Percentiles rank a stretch among this genome's conserved stretches.
These are phyloP conservation scores for Suhomyces terraborum DNA, from an alignment of 1,139 yeast species.

Conservation along the genomic window DNA sequence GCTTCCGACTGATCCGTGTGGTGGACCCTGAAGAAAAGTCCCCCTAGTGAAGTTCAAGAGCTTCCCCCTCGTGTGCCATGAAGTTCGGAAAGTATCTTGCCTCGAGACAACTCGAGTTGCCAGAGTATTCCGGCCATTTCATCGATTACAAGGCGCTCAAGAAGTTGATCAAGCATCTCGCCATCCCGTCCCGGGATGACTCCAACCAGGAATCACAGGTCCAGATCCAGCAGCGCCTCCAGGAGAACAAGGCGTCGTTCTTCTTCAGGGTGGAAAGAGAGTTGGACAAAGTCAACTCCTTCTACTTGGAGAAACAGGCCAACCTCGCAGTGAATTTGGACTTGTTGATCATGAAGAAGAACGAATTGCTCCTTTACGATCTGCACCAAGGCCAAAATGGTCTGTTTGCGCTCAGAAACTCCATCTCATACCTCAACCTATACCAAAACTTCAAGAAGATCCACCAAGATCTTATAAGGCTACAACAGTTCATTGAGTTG, in stretches of 20 bases:
- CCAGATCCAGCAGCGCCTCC: conserved; percentile 62
- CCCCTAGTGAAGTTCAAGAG: too few relatives aligned
- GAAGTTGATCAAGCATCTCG: conserved; percentile 71
- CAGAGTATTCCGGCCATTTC: conserved; percentile 91
- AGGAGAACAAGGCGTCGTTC: conserved; percentile 90
- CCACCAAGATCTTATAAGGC: conserved; percentile 80
- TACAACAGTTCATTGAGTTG: conserved; percentile 90
- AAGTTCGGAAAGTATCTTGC: conserved; percentile 96
- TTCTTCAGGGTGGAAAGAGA: conserved; percentile 93
- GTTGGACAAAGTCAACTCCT: conserved; percentile 87
- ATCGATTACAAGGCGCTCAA: conserved; percentile 92
- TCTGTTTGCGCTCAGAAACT: conserved; percentile 37
- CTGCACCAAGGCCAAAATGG: conserved; percentile 23
- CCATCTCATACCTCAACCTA: conserved; percentile 51
- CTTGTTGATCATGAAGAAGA: conserved; percentile 70
- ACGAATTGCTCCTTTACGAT: conserved; percentile 43
- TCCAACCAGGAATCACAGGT: conserved; percentile 25
- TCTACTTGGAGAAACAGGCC: conserved; percentile 87
- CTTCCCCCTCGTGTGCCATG: conserved; percentile 43
- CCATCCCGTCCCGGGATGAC: conserved; percentile 39
- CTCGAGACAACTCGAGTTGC: conserved; percentile 88
- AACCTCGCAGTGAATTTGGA: conserved; percentile 79
- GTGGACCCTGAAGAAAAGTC: not conserved
- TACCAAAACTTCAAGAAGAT: conserved; percentile 89
- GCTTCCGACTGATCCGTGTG: not conserved